These are phyloP conservation scores for Ceratobasidium sp. DNA, from an alignment of 1,284 basidiomycete species.

Conservation along the genomic window DNA sequence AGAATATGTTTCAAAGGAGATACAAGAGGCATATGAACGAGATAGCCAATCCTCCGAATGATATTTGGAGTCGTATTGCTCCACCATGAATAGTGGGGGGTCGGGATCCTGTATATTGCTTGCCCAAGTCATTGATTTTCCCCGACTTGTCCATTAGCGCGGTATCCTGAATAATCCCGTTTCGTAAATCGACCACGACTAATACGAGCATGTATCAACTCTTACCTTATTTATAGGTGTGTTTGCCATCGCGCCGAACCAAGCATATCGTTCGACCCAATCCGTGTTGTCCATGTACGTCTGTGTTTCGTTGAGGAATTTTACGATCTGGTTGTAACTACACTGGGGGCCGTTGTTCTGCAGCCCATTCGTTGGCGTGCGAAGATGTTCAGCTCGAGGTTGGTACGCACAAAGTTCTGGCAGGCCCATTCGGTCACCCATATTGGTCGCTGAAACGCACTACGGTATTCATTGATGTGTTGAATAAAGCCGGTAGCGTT, in stretches of 20 bases:
- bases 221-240: conserved; percentile 41
- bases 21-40: neutral
- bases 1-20: neutral
- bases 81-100: conserved; percentile 10
- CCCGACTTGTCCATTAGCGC: conserved; percentile 37
- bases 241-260: conserved; percentile 57
- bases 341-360: conserved; percentile 52
- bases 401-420: conserved; percentile 37
- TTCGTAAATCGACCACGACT: too few relatives aligned
- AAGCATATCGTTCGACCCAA: conserved; percentile 62
- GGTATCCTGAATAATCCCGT: conserved; percentile 42
- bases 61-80: neutral
- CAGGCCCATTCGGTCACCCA: conserved; percentile 49
- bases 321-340: conserved; percentile 54
- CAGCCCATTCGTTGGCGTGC: neutral
- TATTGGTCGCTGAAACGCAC: conserved; percentile 35
- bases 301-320: conserved; percentile 59
- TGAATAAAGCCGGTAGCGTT: conserved; percentile 40
- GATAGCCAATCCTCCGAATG: neutral
- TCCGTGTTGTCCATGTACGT: conserved; percentile 58
- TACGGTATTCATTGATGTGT: conserved; percentile 43
- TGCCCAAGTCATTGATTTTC: conserved; percentile 34
- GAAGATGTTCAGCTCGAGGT: neutral
- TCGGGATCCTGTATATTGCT: conserved; percentile 34
- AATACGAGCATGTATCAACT: too few relatives aligned